A percentile compares a stretch with the other conserved stretches of the same genome.
Evolutionary conservation across 441 rosid species (phyloP).

Genomic region (Bocquillonia castaneifolia): DNA sequence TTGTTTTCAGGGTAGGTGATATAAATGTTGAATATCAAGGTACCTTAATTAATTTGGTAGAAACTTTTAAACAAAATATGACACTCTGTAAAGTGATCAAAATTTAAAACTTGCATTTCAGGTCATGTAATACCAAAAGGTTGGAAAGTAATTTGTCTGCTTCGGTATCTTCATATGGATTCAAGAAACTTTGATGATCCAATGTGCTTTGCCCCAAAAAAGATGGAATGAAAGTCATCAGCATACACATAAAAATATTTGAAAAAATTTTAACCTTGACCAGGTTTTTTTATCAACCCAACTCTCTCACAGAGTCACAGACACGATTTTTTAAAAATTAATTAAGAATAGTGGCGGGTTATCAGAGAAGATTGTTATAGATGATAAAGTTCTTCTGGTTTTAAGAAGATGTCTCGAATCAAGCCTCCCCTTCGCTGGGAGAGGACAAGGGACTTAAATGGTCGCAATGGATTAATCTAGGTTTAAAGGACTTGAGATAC

Average conservation of each 20-base stretch:
- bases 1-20: slow-evolving; percentile 25
- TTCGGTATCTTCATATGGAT: slow-evolving; percentile 32
- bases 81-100: too few species aligned
- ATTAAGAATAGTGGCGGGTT: too few species aligned
- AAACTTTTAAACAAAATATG: too few species aligned
- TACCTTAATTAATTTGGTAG: not conserved
- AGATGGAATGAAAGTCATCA: slow-evolving; percentile 34
- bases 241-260: not conserved
- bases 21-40: slow-evolving; percentile 38
- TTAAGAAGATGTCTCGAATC: too few species aligned
- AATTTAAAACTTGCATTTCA: not conserved
- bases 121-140: slow-evolving; percentile 39
- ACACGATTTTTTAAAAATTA: too few species aligned
- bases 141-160: slow-evolving; percentile 40
- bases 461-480: too few species aligned
- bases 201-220: slow-evolving; percentile 34
- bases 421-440: too few species aligned
- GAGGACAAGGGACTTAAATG: too few species aligned
- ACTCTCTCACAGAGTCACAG: not conserved
- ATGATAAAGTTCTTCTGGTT: too few species aligned
- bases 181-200: slow-evolving; percentile 41
- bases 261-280: not conserved
- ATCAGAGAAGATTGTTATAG: too few species aligned
- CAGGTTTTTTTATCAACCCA: too few species aligned
- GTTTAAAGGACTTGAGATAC: too few species aligned